phyloP scores from a whole-genome alignment of 345 rosid genomes.

The Syzygium aqueum region DNA sequence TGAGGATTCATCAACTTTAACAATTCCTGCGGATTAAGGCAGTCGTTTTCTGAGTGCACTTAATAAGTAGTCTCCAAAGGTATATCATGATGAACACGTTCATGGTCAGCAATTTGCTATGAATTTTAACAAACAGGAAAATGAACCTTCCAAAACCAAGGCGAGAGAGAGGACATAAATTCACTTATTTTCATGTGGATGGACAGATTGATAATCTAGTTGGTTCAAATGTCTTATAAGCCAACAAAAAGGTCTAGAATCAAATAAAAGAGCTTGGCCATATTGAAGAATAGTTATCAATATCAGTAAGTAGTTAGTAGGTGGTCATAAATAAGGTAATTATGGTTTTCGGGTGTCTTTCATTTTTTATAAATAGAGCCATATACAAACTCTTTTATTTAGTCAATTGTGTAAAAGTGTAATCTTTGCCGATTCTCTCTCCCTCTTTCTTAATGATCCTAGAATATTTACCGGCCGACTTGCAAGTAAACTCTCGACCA shows the following conservation, averaged over 20 bases:
- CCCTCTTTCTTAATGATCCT: background rate
- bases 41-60: background rate
- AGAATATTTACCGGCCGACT: background rate
- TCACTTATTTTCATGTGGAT: background rate
- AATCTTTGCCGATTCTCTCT: background rate
- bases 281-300: background rate
- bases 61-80: background rate
- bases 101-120: background rate
- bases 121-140: background rate
- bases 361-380: background rate
- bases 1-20: background rate
- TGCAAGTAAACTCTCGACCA: background rate
- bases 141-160: background rate
- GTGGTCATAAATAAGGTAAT: background rate
- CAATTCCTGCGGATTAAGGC: background rate
- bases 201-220: background rate
- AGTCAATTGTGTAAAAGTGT: background rate
- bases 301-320: background rate
- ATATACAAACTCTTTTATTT: background rate
- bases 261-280: background rate
- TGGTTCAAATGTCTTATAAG: background rate
- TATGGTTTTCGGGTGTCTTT: background rate
- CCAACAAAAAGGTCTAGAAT: background rate
- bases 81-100: background rate
- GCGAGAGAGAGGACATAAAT: background rate